Base-by-base conservation (phyloP, 805 yeast genomes). In the Yamadazyma scolyti region DNA sequence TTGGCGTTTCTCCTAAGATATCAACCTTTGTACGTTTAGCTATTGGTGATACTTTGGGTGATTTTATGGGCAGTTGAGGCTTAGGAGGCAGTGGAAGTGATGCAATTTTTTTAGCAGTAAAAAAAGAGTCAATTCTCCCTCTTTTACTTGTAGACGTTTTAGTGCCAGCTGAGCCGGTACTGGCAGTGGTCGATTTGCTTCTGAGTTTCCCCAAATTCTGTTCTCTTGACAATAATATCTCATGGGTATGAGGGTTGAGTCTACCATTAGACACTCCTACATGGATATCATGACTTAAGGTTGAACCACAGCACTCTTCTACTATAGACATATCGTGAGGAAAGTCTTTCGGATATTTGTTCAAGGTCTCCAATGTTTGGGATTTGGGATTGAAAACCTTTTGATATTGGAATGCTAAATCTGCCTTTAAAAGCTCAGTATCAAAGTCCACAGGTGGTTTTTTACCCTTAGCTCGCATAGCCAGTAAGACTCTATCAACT, bases 391-490 rank as follows among this genome's bases (percentile, higher is more conserved):
- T 75, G 56, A 77, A 90, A 1, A 93, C 97, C 39, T 95, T 71
- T 53, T 88, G 97, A 52, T 66, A 83, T 48, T 73, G 79, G 53
- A 93, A 93, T 9, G 97, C 90, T 24, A 79, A 64, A 38, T 74
- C 71, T 0, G 98, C 97, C 28, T 66, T 62, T 19, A 60, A 50
- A 31, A 77, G 80, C 39, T 82, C 89, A 1, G 66, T 65, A 28
- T 68, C 64, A 43, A 85, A 86, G 1, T 58, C 69, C 0, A 48
- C 58, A 0, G 90, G 86, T 0, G 93, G 88, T 7, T 51, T 54
- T 47, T 77, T 80, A 1, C 83, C 85, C 12, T 80, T 84, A 22
- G 79, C 64, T 33, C 69, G 61, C 34, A 86, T 63, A 14, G 73
- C 71, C 40, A 69, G 53, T 4, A 86, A 39, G 3, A 82, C 73